Evolutionary conservation across 2,329 filamentous ascomycete species (phyloP), one percentile per base, ranked within the genome.

Genomic region (Akanthomyces muscarius): DNA sequence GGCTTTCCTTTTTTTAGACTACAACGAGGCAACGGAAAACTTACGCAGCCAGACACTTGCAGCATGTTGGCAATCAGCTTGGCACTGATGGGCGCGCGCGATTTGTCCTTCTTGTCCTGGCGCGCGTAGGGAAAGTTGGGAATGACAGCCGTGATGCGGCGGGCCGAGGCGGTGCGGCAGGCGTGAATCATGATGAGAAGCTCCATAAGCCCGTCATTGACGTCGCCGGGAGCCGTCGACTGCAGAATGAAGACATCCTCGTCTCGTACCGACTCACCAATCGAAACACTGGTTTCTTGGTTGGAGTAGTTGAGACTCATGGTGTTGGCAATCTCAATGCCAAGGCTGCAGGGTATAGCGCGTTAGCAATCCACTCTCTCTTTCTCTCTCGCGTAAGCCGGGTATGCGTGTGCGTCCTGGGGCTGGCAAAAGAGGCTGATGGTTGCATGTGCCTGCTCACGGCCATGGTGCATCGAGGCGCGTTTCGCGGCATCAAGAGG

Each of bases 181-280:
- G 94, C 94, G 74, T 96, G 96, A 77, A 97, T 96, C 88, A 97
- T 97, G 78, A 98, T 97, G 68, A 98, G 85, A 44, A 98, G 86
- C 78, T 99, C 94, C 94, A 99, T 98, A 65, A 99, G 85, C 56
- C 92, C 92, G 75, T 98, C 94, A 78, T 99, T 99, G 80, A 98
- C 96, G 74, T 97, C 93, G 74, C 94, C 93, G 2, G 94, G 94
- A 47, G 91, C 89, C 54, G 95, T 97, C 28, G 94, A 97, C 78
- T 98, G 94, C 65, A 98, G 83, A 71, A 98, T 96, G 80, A 97
- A 98, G 73, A 97, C 93, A 86, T 98, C 94, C 83, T 98, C 94
- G 75, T 98, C 94, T 77, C 94, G 86, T 62, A 98, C 94, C 66
- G 91, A 96, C 80, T 98, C 94, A 74, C 94, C 93, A 70, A 97